Base-by-base conservation (phyloP, 495 filamentous ascomycete genomes). In the Hypomontagnella monticulosa region DNA sequence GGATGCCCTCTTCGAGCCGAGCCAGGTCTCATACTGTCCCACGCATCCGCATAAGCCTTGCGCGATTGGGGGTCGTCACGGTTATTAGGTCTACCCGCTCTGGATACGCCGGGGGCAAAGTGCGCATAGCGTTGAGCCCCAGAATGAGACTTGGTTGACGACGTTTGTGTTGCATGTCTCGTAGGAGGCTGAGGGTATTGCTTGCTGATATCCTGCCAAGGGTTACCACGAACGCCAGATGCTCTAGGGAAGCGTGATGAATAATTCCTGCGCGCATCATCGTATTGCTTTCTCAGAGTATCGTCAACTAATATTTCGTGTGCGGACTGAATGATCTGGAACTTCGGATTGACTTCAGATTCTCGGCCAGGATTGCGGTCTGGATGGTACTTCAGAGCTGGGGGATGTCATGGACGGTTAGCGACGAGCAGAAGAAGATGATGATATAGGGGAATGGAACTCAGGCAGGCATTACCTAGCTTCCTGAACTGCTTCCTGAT, bases 351-450 rank as follows among this genome's bases (percentile, higher is more conserved):
- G 57, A 89, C 89, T 64, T 92, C 91, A 16, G 81, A 70, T 76
- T 97, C 93, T 62, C 83, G 83, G 41, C 93, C 93, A 4, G 88
- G 91, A 68, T 97, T 96, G 41, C 93, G 87, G 73, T 97, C 93
- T 5, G 93, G 93, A 71, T 97, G 93, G 67, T 88, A 96, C 69
- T 88, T 88, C 20, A 95, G 82, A 33, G 93, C 93, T 94, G 63
- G 14, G 47, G 23, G 12, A 53, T 12, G 12, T 23, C 9, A 23
- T 12, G 14, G 32, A 23, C 9, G 14, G 32, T 58, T 63, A 60
- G 61, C 33, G 34, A 37, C 5, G 51, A 30, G n/a, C 11, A 36
- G 2, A 49, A 16, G 33, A 53, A 19, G 4, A 20, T 20, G 18
- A 30, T n/a, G 50, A 11, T 38, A 15, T 33, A 8, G 33, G n/a